Base-by-base conservation (phyloP, 345 rosid genomes). In the Pistacia vera region DNA sequence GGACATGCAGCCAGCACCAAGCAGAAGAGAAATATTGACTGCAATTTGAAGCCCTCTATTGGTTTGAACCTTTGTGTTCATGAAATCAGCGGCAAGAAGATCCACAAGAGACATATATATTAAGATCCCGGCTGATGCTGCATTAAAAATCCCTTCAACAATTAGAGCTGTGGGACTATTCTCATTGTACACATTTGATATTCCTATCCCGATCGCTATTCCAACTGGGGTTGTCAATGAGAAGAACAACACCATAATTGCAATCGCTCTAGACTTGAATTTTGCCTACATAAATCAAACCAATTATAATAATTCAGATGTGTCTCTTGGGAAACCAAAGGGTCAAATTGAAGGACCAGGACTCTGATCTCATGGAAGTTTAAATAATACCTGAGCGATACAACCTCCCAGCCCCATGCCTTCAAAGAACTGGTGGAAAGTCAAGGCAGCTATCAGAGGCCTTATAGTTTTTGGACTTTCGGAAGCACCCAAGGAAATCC, bases 341-440 rank as follows among this genome's bases (percentile, higher is more conserved):
- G 25, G 25, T 25, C 25, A 25, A 25, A 25, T 25, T 25, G 25
- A 25, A 25, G 25, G 25, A 25, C 25, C 25, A 25, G 25, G 25
- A 25, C 25, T 25, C 25, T 0, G 25, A 25, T 25, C 25, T 25
- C 25, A 25, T 25, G 25, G 25, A 25, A 25, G 25, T 25, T 25
- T 25, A 59, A 0, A 48, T 1, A 3, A 59, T 55, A 85, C 93
- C 87, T 90, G 93, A 3, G 86, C 30, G 55, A 91, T 88, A 81
- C 92, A 90, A 0, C 94, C 92, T 0, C 97, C 96, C 4, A 91
- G 89, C 11, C 92, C 94, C 86, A 91, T 90, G 61, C 94, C 96
- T 76, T 91, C 97, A 49, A 88, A 93, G 82, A 88, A 86, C 48
- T 93, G 97, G 66, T 93, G 97, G 68, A 93, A 93, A 35, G 89